A percentile compares a stretch with the other conserved stretches of the same genome.
Evolutionary conservation across 108 stramenopile genomes (phyloP).

Genomic region (Fragilariopsis cylindrus): DNA sequence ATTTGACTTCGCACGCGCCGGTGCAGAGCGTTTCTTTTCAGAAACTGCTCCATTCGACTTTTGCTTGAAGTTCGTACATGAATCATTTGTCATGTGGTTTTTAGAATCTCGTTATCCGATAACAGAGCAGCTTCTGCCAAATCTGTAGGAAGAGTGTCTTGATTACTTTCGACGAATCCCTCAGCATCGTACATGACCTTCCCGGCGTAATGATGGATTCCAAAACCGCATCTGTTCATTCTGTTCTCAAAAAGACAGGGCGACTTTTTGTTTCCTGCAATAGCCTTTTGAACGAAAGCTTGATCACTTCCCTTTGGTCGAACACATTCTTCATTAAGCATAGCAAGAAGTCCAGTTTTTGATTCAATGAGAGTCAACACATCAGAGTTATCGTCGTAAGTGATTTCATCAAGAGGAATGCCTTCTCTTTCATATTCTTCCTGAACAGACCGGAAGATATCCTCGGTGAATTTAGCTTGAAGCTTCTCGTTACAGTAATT

Average conservation of each 20-base stretch:
- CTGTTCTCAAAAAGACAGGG: constrained; percentile 60
- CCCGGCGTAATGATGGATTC: constrained; percentile 95
- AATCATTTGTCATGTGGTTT: constrained; percentile 37
- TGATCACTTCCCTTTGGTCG: constrained; percentile 86
- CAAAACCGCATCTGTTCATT: constrained; percentile 68
- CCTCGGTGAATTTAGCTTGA: constrained; percentile 90
- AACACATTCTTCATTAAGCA: constrained; percentile 97
- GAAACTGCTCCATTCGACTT: constrained; percentile 14
- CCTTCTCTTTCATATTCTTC: constrained; percentile 93
- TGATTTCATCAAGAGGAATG: constrained; percentile 86
- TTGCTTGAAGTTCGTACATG: constrained; percentile 33
- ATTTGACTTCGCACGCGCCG: constrained; percentile 55
- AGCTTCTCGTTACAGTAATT: constrained; percentile 94
- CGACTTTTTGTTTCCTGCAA: constrained; percentile 55
- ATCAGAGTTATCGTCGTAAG: constrained; percentile 92
- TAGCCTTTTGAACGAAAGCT: constrained; percentile 73
- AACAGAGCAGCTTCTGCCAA: constrained; percentile 54
- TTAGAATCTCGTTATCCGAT: constrained; percentile 61
- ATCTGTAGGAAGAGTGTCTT: constrained; percentile 81
- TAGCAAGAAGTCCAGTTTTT: constrained; percentile 86
- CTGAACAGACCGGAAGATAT: constrained; percentile 89
- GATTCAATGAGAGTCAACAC: constrained; percentile 93
- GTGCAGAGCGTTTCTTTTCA: constrained; percentile 23
- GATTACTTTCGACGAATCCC: constrained; percentile 85
- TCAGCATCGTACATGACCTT: constrained; percentile 84